phyloP scores from a whole-genome alignment of 257 asterid genomes.

The Oldenlandia corymbosa region DNA sequence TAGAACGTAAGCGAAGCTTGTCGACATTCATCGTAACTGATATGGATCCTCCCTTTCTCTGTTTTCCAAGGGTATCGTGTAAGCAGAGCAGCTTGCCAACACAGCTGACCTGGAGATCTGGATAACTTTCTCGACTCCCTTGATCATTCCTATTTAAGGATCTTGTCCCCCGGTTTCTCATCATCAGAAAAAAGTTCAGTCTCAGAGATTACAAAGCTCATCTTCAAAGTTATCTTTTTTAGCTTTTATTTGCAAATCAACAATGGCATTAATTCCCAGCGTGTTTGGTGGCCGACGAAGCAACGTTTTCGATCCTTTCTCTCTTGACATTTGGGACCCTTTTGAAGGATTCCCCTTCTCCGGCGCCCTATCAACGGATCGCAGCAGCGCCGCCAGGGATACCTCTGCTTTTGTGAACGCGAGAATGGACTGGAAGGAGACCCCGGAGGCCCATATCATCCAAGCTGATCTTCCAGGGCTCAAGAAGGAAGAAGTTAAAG shows the following conservation, averaged over 20 bases:
- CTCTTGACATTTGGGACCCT: constrained; percentile 10
- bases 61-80: too few relatives aligned
- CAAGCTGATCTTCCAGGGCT: constrained; percentile 22
- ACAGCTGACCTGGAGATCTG: too few relatives aligned
- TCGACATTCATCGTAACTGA: neutral
- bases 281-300: too few relatives aligned
- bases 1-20: constrained; percentile 1
- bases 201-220: neutral
- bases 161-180: too few relatives aligned
- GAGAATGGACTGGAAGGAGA: constrained; percentile 25
- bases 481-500: constrained; percentile 20
- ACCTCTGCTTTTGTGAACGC: constrained; percentile 14
- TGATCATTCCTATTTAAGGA: neutral
- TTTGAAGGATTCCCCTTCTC: neutral
- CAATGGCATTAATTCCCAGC: constrained; percentile 13
- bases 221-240: too few relatives aligned
- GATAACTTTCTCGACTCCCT: too few relatives aligned
- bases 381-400: neutral
- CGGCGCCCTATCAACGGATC: neutral
- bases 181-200: constrained; percentile 10
- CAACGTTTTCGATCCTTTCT: constrained; percentile 15
- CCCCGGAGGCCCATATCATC: constrained; percentile 23
- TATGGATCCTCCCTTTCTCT: too few relatives aligned
- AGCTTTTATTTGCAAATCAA: too few relatives aligned
- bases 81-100: too few relatives aligned